A percentile compares a stretch with the other conserved stretches of the same genome.
Evolutionary conservation across 495 filamentous ascomycete genomes (phyloP).

Genomic region (Cudoniella acicularis): DNA sequence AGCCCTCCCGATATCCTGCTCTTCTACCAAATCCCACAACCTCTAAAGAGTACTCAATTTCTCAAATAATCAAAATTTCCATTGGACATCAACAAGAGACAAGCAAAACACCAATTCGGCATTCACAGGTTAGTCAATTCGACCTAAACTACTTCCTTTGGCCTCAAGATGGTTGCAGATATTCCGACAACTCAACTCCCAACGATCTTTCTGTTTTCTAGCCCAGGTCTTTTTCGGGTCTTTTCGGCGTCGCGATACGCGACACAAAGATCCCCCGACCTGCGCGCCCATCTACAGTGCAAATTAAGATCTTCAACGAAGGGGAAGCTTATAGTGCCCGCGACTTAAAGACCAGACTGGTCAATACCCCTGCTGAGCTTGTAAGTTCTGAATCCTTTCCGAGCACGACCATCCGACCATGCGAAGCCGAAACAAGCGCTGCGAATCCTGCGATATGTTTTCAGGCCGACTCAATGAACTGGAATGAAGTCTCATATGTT

Average conservation of each 20-base stretch:
- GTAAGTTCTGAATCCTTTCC: background rate
- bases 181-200: background rate
- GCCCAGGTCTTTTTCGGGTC: background rate
- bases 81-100: too few species aligned
- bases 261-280: background rate
- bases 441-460: background rate
- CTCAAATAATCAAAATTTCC: too few species aligned
- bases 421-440: too few species aligned
- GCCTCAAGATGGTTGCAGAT: background rate
- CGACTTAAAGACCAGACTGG: background rate
- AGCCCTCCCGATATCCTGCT: too few species aligned
- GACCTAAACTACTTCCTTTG: too few species aligned
- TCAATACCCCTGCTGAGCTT: background rate
- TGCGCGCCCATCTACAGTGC: background rate
- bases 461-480: background rate
- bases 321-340: background rate
- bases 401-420: background rate
- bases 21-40: too few species aligned
- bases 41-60: too few species aligned
- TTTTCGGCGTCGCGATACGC: background rate
- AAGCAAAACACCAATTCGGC: too few species aligned
- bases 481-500: background rate
- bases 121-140: too few species aligned
- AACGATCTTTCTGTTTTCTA: background rate
- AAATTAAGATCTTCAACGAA: background rate